Conservation (phyloP, 2,329 filamentous ascomycete genomes). For the Bipolaris sorokiniana region DNA sequence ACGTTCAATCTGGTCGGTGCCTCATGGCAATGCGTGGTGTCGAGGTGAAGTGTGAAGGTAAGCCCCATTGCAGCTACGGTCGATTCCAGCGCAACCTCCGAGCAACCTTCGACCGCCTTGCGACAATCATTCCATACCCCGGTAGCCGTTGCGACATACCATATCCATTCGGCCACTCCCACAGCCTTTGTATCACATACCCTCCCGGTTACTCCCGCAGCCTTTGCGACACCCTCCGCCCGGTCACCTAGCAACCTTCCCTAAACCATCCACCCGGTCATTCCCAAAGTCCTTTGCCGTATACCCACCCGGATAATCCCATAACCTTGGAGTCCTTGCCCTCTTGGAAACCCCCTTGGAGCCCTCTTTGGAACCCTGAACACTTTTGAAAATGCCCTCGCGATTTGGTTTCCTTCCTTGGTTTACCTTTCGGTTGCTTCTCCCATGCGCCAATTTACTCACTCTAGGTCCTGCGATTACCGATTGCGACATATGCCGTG, state of each 20-base stretch:
- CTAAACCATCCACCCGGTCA: too few species aligned
- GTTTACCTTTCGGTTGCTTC: background rate
- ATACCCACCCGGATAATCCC: background rate
- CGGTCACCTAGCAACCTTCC: background rate
- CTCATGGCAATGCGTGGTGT: conserved; percentile 24
- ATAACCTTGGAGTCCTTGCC: background rate
- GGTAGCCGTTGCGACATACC: background rate
- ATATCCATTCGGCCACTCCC: background rate
- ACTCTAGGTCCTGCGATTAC: conserved; percentile 3
- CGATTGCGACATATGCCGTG: conserved; percentile 1
- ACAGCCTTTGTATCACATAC: conserved; percentile 1
- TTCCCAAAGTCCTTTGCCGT: too few species aligned
- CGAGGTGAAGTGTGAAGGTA: conserved; percentile 26
- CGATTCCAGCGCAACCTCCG: conserved; percentile 12
- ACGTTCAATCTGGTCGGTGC: conserved; percentile 16
- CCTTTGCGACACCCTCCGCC: background rate
- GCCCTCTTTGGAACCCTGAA: background rate
- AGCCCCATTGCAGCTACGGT: conserved; percentile 16
- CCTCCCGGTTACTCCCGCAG: background rate
- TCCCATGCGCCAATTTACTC: background rate
- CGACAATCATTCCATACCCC: conserved; percentile 5
- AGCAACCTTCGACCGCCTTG: conserved; percentile 11
- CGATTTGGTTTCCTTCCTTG: background rate
- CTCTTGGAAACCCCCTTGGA: background rate
- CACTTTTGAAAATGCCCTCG: conserved; percentile 2